Evolutionary conservation across 164 flowering plant genomes (phyloP).

Genomic region (Magnolia officinalis): DNA sequence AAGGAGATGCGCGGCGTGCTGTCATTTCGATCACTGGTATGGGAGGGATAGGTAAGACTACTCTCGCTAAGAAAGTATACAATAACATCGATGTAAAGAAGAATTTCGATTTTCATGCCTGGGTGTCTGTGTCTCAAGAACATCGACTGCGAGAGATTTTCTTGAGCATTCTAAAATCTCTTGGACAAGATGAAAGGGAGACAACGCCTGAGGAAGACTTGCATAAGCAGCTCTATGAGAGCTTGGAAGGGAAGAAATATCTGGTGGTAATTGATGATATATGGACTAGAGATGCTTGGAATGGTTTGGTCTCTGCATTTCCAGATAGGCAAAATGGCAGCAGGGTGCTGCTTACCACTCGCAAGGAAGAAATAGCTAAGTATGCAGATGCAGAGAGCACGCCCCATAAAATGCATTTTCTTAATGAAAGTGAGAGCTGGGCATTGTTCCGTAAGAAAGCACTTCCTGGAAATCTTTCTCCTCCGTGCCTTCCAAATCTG

Average conservation of each 20-base stretch:
- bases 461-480: background rate
- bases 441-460: background rate
- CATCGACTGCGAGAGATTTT: slow-evolving; percentile 1
- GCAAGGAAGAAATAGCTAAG: slow-evolving; percentile 20
- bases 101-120: slow-evolving; percentile 17
- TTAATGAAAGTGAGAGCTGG: background rate
- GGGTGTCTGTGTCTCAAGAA: slow-evolving; percentile 11
- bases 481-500: background rate
- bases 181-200: background rate
- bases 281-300: slow-evolving; percentile 28
- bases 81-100: background rate
- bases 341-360: slow-evolving; percentile 36
- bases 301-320: slow-evolving; percentile 21
- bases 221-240: slow-evolving; percentile 5
- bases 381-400: background rate
- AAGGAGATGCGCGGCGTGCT: slow-evolving; percentile 5
- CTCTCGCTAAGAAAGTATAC: slow-evolving; percentile 14
- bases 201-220: slow-evolving; percentile 30
- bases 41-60: slow-evolving; percentile 21
- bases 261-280: slow-evolving; percentile 39
- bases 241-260: slow-evolving; percentile 3
- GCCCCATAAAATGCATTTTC: background rate
- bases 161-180: background rate
- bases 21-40: slow-evolving; percentile 14
- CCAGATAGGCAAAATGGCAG: slow-evolving; percentile 24